These are phyloP conservation scores for Scenedesmus sp. DNA, from an alignment of 163 green algal species.

Conservation along the genomic window DNA sequence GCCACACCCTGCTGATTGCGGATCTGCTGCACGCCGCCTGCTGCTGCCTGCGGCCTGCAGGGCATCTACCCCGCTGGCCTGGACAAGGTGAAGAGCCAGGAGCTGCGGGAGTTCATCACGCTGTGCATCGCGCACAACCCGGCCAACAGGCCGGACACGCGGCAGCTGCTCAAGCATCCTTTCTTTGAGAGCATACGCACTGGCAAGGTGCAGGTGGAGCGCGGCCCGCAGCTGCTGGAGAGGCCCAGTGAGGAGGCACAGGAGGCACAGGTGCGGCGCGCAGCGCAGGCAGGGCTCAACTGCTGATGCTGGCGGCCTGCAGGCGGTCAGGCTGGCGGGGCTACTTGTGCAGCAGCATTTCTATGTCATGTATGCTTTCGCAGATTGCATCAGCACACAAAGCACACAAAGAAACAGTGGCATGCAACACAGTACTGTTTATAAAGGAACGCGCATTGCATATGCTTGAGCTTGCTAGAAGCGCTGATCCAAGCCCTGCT, in stretches of 20 bases:
- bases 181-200: constrained; percentile 91
- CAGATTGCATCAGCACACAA: no score
- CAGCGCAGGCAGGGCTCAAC: not conserved
- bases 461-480: not conserved
- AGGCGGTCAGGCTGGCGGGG: no score
- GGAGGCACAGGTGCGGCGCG: constrained; percentile 40
- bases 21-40: no score
- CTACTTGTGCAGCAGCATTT: no score
- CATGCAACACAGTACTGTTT: not conserved
- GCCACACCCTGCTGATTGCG: no score
- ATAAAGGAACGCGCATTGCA: not conserved
- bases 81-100: constrained; percentile 82
- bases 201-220: constrained; percentile 57
- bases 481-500: not conserved
- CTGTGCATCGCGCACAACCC: constrained; percentile 88
- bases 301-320: not conserved
- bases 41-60: constrained; percentile 55
- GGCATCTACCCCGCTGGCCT: constrained; percentile 90
- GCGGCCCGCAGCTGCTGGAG: constrained; percentile 8
- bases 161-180: constrained; percentile 94
- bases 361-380: not conserved
- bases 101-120: constrained; percentile 93
- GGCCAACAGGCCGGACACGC: constrained; percentile 81
- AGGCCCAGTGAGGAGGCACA: constrained; percentile 42
- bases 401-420: no score